Evolutionary conservation across 768 basidiomycete genomes (phyloP).

Genomic region (Tulasnella sp.): DNA sequence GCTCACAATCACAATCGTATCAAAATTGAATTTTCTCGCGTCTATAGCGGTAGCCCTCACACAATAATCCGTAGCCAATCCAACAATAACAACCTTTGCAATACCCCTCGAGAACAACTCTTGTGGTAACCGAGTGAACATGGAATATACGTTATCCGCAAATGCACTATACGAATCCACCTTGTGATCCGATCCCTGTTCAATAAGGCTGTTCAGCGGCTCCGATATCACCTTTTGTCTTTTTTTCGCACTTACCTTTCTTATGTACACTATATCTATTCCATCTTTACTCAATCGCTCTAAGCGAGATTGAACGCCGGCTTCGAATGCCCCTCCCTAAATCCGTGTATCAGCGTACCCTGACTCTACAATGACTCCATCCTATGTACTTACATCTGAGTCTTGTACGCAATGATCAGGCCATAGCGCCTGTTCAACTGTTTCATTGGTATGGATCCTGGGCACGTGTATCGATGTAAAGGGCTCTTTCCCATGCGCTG

Average conservation of each 20-base stretch:
- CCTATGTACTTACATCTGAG: conserved; percentile 17
- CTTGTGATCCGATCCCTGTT: conserved; percentile 38
- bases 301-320: conserved; percentile 37
- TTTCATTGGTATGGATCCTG: conserved; percentile 17
- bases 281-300: conserved; percentile 24
- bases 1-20: conserved; percentile 19
- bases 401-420: conserved; percentile 64
- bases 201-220: too few relatives aligned
- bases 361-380: not conserved
- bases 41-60: conserved; percentile 49
- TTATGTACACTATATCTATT: conserved; percentile 17
- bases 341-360: conserved; percentile 20
- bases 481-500: conserved; percentile 33
- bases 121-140: conserved; percentile 36
- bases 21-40: conserved; percentile 37
- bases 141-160: conserved; percentile 40
- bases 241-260: conserved; percentile 24
- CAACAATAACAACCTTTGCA: conserved; percentile 48
- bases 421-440: conserved; percentile 52
- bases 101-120: conserved; percentile 33
- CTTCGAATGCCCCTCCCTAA: conserved; percentile 47
- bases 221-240: too few relatives aligned
- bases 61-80: conserved; percentile 70
- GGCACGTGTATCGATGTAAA: conserved; percentile 30
- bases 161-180: conserved; percentile 81